phyloP scores from a whole-genome alignment of 2,329 filamentous ascomycete species.

The Apiospora marii region DNA sequence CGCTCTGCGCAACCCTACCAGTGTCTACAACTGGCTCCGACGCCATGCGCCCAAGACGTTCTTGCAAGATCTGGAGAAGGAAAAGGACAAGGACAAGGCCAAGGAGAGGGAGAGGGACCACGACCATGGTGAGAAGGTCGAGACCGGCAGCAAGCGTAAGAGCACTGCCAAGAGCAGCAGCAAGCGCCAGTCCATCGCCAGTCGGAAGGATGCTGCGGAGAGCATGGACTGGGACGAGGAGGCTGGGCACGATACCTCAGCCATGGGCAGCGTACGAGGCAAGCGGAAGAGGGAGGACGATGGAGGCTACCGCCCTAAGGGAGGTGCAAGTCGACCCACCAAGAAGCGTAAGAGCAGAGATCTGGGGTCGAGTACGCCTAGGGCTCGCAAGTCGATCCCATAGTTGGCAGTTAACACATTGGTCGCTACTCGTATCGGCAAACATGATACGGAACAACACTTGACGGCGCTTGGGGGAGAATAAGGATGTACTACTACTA shows the following conservation, averaged over 20 bases:
- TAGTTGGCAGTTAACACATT: neutral
- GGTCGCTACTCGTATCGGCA: neutral
- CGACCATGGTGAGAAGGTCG: conserved; percentile 44
- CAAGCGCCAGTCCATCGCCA: conserved; percentile 49
- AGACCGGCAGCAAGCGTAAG: conserved; percentile 46
- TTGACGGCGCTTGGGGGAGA: neutral
- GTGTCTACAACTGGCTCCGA: conserved; percentile 94
- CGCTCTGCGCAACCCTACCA: conserved; percentile 80
- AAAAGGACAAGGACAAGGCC: conserved; percentile 48
- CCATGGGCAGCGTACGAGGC: conserved; percentile 49
- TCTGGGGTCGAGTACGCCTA: conserved; percentile 31
- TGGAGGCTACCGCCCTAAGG: conserved; percentile 65
- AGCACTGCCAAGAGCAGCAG: conserved; percentile 38
- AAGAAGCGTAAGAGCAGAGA: conserved; percentile 68
- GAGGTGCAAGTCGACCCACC: conserved; percentile 58
- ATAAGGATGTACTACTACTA: conserved; percentile 6
- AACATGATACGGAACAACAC: neutral
- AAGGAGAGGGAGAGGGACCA: conserved; percentile 51
- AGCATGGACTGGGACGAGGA: conserved; percentile 51
- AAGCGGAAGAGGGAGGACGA: conserved; percentile 68
- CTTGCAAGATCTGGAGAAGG: conserved; percentile 74
- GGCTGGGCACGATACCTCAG: conserved; percentile 44
- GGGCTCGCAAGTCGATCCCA: conserved; percentile 33
- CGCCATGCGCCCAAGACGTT: conserved; percentile 86
- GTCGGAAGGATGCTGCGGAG: conserved; percentile 40